phyloP scores from a whole-genome alignment of 805 yeast species.

The Pichia nakasei region DNA sequence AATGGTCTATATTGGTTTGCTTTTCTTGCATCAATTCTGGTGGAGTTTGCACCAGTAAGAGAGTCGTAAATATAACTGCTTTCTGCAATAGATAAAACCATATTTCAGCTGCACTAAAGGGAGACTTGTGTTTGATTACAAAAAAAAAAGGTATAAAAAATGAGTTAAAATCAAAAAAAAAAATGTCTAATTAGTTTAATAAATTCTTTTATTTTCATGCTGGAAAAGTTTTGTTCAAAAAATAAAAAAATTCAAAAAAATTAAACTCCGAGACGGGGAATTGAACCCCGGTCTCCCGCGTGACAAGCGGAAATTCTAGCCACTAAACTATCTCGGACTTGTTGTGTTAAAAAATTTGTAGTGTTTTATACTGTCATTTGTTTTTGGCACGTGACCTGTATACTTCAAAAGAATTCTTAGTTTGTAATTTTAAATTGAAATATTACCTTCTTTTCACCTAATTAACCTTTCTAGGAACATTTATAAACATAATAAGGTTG shows the following conservation, averaged over 20 bases:
- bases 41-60: constrained; percentile 45
- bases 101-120: too few relatives aligned
- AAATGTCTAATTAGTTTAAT: not conserved
- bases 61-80: constrained; percentile 71
- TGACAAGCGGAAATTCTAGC: constrained; percentile 37
- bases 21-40: constrained; percentile 78
- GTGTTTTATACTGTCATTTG: too few relatives aligned
- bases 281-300: constrained; percentile 38
- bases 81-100: constrained; percentile 72
- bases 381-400: not conserved
- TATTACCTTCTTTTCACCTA: too few relatives aligned
- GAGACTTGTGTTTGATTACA: too few relatives aligned
- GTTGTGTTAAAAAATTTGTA: too few relatives aligned
- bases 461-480: too few relatives aligned
- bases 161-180: not conserved
- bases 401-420: too few relatives aligned
- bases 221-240: too few relatives aligned
- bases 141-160: not conserved
- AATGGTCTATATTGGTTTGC: constrained; percentile 74
- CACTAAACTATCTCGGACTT: constrained; percentile 35
- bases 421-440: too few relatives aligned
- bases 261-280: constrained; percentile 35
- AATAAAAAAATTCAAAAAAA: not conserved
- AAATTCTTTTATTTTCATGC: not conserved
- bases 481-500: too few relatives aligned